phyloP scores from a whole-genome alignment of 495 filamentous ascomycete genomes.

The Neurospora intermedia region DNA sequence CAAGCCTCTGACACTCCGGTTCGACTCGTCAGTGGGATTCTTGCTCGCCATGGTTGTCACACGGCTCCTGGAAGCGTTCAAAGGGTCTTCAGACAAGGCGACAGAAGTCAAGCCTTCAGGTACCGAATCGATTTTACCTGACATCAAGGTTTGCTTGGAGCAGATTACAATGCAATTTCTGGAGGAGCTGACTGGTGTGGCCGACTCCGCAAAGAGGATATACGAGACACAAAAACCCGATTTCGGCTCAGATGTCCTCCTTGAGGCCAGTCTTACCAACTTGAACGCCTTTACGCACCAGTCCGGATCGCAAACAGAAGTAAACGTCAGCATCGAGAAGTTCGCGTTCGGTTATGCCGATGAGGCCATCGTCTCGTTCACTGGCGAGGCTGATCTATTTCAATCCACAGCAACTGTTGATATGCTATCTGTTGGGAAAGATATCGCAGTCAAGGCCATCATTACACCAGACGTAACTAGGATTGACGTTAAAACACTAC shows the following conservation, averaged over 20 bases:
- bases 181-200: conserved; percentile 46
- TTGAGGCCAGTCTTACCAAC: conserved; percentile 37
- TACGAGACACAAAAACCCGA: conserved; percentile 20
- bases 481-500: conserved; percentile 69
- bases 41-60: conserved; percentile 52
- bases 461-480: conserved; percentile 42
- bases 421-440: conserved; percentile 38
- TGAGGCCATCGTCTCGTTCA: conserved; percentile 69
- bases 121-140: conserved; percentile 17
- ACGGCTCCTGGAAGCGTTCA: conserved; percentile 37
- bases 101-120: conserved; percentile 14
- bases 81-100: conserved; percentile 14
- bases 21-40: conserved; percentile 61
- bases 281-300: conserved; percentile 29
- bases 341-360: conserved; percentile 63
- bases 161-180: conserved; percentile 53
- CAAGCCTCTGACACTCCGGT: conserved; percentile 44
- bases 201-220: conserved; percentile 26
- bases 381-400: conserved; percentile 52
- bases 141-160: conserved; percentile 42
- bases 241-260: conserved; percentile 36
- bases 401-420: conserved; percentile 47
- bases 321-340: conserved; percentile 46
- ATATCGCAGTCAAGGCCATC: conserved; percentile 51
- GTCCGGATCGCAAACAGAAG: conserved; percentile 22